phyloP scores from a whole-genome alignment of 1,284 basidiomycete species.

The Xerocomus minutiporus region DNA sequence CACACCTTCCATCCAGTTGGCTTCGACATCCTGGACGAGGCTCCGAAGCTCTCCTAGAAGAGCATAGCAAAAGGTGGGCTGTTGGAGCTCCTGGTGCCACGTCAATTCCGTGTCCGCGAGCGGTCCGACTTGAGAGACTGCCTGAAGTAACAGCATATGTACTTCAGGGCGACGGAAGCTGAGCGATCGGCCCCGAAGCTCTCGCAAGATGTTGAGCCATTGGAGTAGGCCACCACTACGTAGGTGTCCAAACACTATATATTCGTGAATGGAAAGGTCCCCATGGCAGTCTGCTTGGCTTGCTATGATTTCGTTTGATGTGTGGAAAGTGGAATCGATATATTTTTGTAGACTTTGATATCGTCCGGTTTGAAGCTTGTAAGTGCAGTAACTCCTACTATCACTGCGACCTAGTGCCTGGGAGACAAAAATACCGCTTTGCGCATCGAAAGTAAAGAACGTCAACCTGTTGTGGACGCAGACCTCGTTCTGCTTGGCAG shows the following conservation, averaged over 20 bases:
- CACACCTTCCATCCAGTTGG: not conserved
- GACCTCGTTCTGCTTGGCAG: not conserved
- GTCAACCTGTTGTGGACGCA: not conserved
- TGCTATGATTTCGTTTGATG: not conserved
- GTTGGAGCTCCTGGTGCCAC: not conserved
- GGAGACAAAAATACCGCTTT: not conserved
- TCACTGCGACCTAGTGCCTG: not conserved
- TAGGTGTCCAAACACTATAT: not conserved
- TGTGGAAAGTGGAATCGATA: constrained; percentile 4
- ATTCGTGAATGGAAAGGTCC: not conserved
- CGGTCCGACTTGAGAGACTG: not conserved
- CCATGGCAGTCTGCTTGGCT: not conserved
- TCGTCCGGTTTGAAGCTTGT: not conserved
- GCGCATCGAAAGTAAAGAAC: not conserved
- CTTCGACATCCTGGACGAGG: not conserved
- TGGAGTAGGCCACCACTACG: not conserved
- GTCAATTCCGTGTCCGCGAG: not conserved
- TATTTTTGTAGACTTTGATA: not conserved
- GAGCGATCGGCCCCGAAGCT: not conserved
- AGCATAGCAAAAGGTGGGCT: not conserved
- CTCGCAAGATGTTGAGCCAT: not conserved
- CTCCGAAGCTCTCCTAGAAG: not conserved
- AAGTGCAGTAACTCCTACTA: not conserved
- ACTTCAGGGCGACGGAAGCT: not conserved
- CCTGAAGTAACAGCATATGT: not conserved